phyloP scores from a whole-genome alignment of 352 stramenopile species.

The Globisporangium spiculum region DNA sequence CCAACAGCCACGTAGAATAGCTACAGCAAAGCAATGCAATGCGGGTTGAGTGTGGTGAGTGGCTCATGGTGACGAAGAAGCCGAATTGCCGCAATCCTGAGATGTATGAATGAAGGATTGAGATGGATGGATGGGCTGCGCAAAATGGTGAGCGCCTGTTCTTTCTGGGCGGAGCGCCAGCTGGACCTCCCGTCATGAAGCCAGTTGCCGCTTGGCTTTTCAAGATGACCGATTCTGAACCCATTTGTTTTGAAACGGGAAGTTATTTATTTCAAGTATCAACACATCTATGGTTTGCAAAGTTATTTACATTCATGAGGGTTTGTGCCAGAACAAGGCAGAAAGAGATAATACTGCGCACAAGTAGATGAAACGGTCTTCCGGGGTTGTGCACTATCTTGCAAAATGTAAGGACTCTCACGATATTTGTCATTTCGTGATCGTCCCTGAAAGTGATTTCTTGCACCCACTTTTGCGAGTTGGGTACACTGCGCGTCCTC shows the following conservation, averaged over 20 bases:
- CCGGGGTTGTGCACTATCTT: not conserved
- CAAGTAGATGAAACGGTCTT: not conserved
- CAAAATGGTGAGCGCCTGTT: not conserved
- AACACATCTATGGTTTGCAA: not conserved
- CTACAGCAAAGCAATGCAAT: too few species aligned
- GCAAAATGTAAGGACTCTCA: not conserved
- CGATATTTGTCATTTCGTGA: not conserved
- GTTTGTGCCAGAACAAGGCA: not conserved
- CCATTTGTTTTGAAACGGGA: not conserved
- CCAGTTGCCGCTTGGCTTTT: conserved; percentile 8
- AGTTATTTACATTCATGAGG: not conserved
- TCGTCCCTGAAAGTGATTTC: not conserved
- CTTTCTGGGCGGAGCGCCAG: conserved; percentile 9
- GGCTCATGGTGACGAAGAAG: too few species aligned
- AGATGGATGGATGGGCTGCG: not conserved
- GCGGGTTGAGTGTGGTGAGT: too few species aligned
- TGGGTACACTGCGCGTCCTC: conserved; percentile 1
- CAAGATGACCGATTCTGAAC: conserved; percentile 11
- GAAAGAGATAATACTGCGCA: not conserved
- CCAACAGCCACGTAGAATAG: not conserved
- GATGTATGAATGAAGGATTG: not conserved
- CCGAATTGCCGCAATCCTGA: too few species aligned
- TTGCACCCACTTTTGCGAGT: conserved; percentile 1
- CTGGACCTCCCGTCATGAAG: conserved; percentile 11
- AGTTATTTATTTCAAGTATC: not conserved